Base-by-base conservation (phyloP, 495 filamentous ascomycete species). In the Aspergillus funiculosus region DNA sequence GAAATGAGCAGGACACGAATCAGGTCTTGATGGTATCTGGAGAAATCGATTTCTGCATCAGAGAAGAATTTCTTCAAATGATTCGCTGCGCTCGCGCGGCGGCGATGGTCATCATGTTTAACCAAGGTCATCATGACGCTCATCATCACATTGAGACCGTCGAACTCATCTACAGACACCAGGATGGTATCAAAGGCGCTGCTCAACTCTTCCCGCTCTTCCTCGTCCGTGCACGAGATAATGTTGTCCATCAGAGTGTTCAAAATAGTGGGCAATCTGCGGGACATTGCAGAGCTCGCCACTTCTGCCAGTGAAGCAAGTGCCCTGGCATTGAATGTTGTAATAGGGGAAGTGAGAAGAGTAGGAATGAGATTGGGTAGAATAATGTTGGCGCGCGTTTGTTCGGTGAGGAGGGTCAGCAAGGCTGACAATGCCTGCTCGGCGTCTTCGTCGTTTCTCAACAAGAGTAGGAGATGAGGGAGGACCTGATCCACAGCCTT, bases 361-460 rank as follows among this genome's bases (percentile, higher is more conserved):
- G 89, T 96, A 0, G 92, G 92, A 39, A 98, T 87, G 24, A 98
- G 85, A 66, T 91, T 94, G 24, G 92, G 92, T 30, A 98, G 75
- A 53, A 98, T 98, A 52, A 95, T 89, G 60, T 95, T 97, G 15
- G 90, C 91, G 42, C 92, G 78, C 2, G 88, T 92, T 11, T 89
- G 81, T 64, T 98, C 94, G 0, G 89, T 96, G 27, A 98, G 80
- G 21, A 98, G 72, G 0, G 92, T 98, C 42, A 98, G 73, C 18
- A 98, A 77, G 21, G 92, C 94, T 15, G 89, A 86, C 14, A 98
- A 70, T 5, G 92, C 92, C 61, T 95, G 94, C 52, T 94, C 81
- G 4, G 94, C 92, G 30, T 92, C 81, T 2, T 87, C 81, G 51
- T 95, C 86, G 29, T 80, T 81, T 43, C 89, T 79, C 38, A 98